Evolutionary conservation across 2,329 filamentous ascomycete species (phyloP).

Genomic region (Paecilomyces sp.): DNA sequence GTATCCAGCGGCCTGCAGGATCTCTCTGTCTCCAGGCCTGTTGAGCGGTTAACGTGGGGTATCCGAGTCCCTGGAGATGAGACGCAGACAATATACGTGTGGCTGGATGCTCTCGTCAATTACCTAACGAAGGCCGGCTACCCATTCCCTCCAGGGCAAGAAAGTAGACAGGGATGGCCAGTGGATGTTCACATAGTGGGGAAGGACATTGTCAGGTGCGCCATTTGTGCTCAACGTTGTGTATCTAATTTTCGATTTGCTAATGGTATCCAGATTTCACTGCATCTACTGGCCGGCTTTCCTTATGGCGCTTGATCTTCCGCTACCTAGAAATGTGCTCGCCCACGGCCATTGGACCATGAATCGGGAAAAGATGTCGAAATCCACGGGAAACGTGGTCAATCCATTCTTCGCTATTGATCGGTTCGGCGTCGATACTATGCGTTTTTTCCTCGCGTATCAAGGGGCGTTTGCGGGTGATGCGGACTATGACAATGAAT

Average conservation of each 20-base stretch:
- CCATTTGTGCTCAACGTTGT: constrained; percentile 1
- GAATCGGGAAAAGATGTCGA: constrained; percentile 89
- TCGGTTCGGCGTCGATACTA: constrained; percentile 75
- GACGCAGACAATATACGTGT: constrained; percentile 91
- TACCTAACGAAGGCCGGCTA: constrained; percentile 87
- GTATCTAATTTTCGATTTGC: neutral
- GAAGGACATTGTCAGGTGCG: constrained; percentile 79
- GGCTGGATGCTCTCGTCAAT: constrained; percentile 93
- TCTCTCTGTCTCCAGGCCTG: constrained; percentile 79
- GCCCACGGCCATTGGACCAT: constrained; percentile 96
- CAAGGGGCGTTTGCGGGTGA: constrained; percentile 73
- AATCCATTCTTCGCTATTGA: constrained; percentile 89
- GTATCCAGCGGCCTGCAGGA: constrained; percentile 75
- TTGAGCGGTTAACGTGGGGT: constrained; percentile 74
- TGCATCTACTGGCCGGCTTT: constrained; percentile 98
- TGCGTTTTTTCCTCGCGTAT: constrained; percentile 82
- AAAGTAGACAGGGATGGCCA: constrained; percentile 68
- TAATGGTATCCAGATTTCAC: constrained; percentile 57
- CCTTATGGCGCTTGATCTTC: constrained; percentile 77
- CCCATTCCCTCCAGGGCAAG: constrained; percentile 60
- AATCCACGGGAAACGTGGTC: constrained; percentile 89
- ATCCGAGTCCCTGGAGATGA: constrained; percentile 79
- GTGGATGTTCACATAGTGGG: constrained; percentile 88
- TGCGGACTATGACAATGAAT: constrained; percentile 74
- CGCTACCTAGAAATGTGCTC: constrained; percentile 69